Percentiles rank a stretch among this genome's conserved stretches.
Evolutionary conservation across 345 rosid species (phyloP).

Genomic region (Kandelia obovata): DNA sequence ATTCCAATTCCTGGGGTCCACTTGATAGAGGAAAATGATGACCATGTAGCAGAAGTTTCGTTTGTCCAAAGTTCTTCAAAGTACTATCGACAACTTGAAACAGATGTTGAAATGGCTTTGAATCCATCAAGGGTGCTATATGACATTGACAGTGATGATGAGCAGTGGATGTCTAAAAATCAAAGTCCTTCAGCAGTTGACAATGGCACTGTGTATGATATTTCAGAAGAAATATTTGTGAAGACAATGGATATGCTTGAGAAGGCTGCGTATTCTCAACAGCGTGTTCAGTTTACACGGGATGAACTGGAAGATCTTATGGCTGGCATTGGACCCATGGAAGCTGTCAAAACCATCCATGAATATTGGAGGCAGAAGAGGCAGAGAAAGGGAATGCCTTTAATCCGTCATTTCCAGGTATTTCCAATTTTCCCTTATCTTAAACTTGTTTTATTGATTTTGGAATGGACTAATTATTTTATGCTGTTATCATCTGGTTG

Average conservation of each 20-base stretch:
- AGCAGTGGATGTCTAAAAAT: constrained; percentile 53
- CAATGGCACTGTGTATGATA: constrained; percentile 30
- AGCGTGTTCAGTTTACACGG: constrained; percentile 57
- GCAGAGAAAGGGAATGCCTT: constrained; percentile 74
- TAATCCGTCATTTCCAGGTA: constrained; percentile 97
- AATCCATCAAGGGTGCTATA: constrained; percentile 67
- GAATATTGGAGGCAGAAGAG: constrained; percentile 82
- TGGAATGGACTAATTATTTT: background rate
- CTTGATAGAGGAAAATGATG: constrained; percentile 62
- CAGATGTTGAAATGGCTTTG: constrained; percentile 94
- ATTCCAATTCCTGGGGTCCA: constrained; percentile 96
- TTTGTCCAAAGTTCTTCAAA: constrained; percentile 50
- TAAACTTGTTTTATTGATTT: constrained; percentile 1
- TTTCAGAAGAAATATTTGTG: constrained; percentile 68
- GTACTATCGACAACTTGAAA: constrained; percentile 73
- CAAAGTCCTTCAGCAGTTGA: constrained; percentile 40
- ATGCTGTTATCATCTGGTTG: background rate
- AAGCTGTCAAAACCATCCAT: constrained; percentile 44
- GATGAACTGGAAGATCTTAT: constrained; percentile 65
- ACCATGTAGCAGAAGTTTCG: constrained; percentile 40
- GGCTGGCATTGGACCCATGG: constrained; percentile 53
- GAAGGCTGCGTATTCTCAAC: constrained; percentile 75
- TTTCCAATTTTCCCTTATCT: constrained; percentile 11
- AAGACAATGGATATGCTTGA: constrained; percentile 78
- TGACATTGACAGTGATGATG: constrained; percentile 99